These are phyloP conservation scores for Monosporozyma aquatica DNA, from an alignment of 805 yeast genomes.

Conservation along the genomic window DNA sequence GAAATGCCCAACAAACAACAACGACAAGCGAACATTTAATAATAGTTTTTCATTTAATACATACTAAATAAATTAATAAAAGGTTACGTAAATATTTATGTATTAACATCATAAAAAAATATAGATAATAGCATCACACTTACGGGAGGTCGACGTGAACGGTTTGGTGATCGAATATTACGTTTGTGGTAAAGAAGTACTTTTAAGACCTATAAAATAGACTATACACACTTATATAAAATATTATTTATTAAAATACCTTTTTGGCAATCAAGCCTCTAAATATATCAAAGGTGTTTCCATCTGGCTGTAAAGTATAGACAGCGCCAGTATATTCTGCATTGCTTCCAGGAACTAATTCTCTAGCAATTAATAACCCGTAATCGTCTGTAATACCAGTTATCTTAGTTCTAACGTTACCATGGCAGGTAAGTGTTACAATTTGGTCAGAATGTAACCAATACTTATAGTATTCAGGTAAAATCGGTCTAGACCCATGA, in stretches of 20 bases:
- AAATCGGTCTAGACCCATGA: slow-evolving; percentile 60
- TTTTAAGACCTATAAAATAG: too few species aligned
- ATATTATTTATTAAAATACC: slow-evolving; percentile 10
- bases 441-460: slow-evolving; percentile 81
- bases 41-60: neutral
- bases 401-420: slow-evolving; percentile 49
- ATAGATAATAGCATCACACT: neutral
- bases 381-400: slow-evolving; percentile 76
- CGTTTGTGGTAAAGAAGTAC: too few species aligned
- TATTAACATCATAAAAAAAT: neutral
- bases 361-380: slow-evolving; percentile 76
- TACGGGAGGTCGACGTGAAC: too few species aligned
- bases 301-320: slow-evolving; percentile 86
- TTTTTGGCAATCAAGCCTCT: slow-evolving; percentile 72
- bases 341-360: slow-evolving; percentile 36
- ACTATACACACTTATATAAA: neutral
- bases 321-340: slow-evolving; percentile 43
- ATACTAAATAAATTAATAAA: neutral
- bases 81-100: neutral
- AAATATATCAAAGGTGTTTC: slow-evolving; percentile 93
- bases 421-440: slow-evolving; percentile 55
- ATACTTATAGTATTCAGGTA: slow-evolving; percentile 61
- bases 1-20: neutral
- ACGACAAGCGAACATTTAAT: neutral
- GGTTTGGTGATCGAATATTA: too few species aligned